Conservation (phyloP, 768 basidiomycete species). For the Amanita inopinata region DNA sequence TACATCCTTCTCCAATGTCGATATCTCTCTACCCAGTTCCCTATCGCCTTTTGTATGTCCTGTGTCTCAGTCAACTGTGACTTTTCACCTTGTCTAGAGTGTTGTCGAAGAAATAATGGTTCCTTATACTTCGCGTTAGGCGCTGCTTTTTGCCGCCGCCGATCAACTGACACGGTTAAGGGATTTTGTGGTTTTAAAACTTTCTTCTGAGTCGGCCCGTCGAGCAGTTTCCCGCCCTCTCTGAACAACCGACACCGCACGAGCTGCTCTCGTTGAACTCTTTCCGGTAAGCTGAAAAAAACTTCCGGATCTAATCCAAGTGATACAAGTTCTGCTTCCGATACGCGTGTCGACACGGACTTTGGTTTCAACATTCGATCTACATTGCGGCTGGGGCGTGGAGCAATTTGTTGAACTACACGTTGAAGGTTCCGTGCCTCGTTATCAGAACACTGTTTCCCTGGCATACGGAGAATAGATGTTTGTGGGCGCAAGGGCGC, state of each 20-base stretch:
- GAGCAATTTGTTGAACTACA: constrained; percentile 56
- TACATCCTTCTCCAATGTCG: constrained; percentile 53
- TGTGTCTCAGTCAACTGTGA: constrained; percentile 53
- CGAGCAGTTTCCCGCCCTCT: constrained; percentile 29
- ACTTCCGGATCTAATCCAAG: constrained; percentile 70
- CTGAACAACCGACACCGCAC: constrained; percentile 45
- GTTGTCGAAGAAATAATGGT: constrained; percentile 43
- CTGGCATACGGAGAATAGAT: constrained; percentile 22
- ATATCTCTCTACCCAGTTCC: constrained; percentile 66
- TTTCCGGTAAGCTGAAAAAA: constrained; percentile 51
- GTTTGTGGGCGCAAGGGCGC: constrained; percentile 12
- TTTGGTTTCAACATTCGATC: constrained; percentile 23
- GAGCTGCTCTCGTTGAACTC: constrained; percentile 69
- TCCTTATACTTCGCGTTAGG: constrained; percentile 44
- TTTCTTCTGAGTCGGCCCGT: constrained; percentile 33
- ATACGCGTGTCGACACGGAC: constrained; percentile 30
- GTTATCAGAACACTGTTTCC: constrained; percentile 16
- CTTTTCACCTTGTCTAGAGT: constrained; percentile 32
- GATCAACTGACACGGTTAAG: constrained; percentile 25
- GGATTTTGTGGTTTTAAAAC: constrained; percentile 45
- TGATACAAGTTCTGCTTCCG: constrained; percentile 46
- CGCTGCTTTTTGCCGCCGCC: constrained; percentile 37
- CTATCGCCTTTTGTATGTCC: constrained; percentile 66
- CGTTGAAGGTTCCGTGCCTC: constrained; percentile 41
- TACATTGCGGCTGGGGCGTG: constrained; percentile 29